Evolutionary conservation across 257 asterid genomes (phyloP), one percentile per base, ranked within the genome.

Genomic region (Misopates orontium): DNA sequence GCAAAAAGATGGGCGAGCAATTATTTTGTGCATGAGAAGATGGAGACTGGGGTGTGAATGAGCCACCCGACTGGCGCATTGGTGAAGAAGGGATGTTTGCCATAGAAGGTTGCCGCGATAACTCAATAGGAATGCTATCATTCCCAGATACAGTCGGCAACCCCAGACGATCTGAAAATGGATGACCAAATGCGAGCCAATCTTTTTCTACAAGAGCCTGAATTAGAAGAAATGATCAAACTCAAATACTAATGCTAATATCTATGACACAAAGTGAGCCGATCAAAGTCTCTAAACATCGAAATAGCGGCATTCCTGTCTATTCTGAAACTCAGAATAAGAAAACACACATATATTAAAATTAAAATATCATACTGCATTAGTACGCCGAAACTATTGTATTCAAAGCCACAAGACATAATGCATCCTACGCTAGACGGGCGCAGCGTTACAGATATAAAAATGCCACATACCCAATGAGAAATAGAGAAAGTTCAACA

Each of bases 141-240:
- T 80, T 82, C 76, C 89, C 98, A 68, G 91, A 79, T 64, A 84
- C 71, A 64, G 88, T 80, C 63, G 99, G 96, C 65, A 83, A 68
- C 64, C 97, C 99, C 48, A 76, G 64, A 74, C 99, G 99, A 74
- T 90, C 99, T 42, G 99, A 86, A 79, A 93, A 93, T 56, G 99
- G 99, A 85, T 93, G 99, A 70, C 99, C 99, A 86, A 93, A 93
- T 47, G 99, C 96, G 66, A 93, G 91, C 99, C 99, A 93, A 73
- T 93, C 99, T 71, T 93, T 93, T 74, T 93, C 99, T 58, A 93
- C 77, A 62, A 93, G 95, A 22, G 90, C 99, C 98, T 92, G 82
- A 54, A 75, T 44, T 49, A 40, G 56, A 71, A 71, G 52, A 70
- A 67, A 56, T 58, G 47, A 70, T 32, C 68, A 55, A 68, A 71